Conservation (phyloP, 1,284 basidiomycete species). For the Boletellus deceptivus region DNA sequence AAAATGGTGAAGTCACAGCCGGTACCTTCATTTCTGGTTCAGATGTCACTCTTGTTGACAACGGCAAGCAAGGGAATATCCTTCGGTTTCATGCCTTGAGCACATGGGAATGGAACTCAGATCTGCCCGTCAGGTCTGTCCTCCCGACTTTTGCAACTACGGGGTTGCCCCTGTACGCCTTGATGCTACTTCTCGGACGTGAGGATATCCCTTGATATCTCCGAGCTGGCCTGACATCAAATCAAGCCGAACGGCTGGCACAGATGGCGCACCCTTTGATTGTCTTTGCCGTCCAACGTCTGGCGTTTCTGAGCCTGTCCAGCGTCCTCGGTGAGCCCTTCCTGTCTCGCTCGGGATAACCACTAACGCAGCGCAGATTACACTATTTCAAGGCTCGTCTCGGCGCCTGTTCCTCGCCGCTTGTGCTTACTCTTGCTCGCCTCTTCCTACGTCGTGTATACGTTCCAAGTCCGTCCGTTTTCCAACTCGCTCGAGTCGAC, state of each 20-base stretch:
- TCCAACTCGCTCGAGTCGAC: conserved; percentile 40
- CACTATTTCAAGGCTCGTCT: conserved; percentile 27
- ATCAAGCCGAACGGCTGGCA: conserved; percentile 11
- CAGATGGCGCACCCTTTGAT: conserved; percentile 16
- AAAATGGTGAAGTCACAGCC: conserved; percentile 41
- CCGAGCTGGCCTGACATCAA: conserved; percentile 10
- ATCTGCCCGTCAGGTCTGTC: conserved; percentile 37
- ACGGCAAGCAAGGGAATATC: conserved; percentile 25
- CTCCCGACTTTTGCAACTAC: conserved; percentile 36
- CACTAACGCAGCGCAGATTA: conserved; percentile 29
- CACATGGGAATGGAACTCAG: conserved; percentile 41
- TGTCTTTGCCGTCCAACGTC: conserved; percentile 34
- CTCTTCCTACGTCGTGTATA: conserved; percentile 39
- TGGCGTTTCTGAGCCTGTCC: conserved; percentile 34
- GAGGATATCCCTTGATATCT: conserved; percentile 12
- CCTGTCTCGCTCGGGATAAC: neutral
- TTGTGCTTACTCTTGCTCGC: conserved; percentile 35
- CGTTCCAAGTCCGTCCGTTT: conserved; percentile 42
- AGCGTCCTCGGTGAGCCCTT: conserved; percentile 33
- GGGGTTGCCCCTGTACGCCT: conserved; percentile 31
- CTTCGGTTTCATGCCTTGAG: conserved; percentile 28
- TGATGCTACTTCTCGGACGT: conserved; percentile 25
- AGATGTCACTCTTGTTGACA: conserved; percentile 8
- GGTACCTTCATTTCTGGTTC: conserved; percentile 25
- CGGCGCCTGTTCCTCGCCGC: conserved; percentile 18